Percentiles rank a stretch among this genome's conserved stretches.
phyloP scores from a whole-genome alignment of 108 stramenopile species.

The Nitzschia palea region DNA sequence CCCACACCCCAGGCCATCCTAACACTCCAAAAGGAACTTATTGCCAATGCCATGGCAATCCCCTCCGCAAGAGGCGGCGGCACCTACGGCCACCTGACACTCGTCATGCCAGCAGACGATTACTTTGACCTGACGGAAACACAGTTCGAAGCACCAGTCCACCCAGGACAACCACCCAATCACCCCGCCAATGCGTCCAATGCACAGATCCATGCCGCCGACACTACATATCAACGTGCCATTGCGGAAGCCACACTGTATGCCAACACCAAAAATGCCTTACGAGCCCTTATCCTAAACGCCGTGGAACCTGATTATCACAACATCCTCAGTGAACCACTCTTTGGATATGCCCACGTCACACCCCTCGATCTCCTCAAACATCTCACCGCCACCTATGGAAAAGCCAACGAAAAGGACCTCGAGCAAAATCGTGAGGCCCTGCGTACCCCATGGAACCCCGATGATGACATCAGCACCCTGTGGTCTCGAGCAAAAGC shows the following conservation, averaged over 20 bases:
- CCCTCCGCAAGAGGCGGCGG: conserved; percentile 8
- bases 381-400: conserved; percentile 9
- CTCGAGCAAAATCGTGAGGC: conserved; percentile 2
- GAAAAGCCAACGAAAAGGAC: background rate
- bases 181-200: background rate
- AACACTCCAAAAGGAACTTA: no score
- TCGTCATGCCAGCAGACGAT: background rate
- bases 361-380: background rate
- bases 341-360: background rate
- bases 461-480: no score
- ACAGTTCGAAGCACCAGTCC: background rate
- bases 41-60: no score
- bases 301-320: background rate
- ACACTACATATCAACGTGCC: no score
- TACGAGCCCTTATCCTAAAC: background rate
- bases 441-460: conserved; percentile 2
- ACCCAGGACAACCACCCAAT: background rate
- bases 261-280: background rate
- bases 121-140: background rate
- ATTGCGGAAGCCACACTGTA: background rate
- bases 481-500: no score
- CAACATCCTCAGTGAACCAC: background rate
- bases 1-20: no score
- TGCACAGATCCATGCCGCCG: background rate
- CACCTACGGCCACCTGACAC: conserved; percentile 1